A percentile compares a stretch with the other conserved stretches of the same genome.
These are phyloP conservation scores for Pleurotus eryngii DNA, from an alignment of 768 basidiomycete species.

Conservation along the genomic window DNA sequence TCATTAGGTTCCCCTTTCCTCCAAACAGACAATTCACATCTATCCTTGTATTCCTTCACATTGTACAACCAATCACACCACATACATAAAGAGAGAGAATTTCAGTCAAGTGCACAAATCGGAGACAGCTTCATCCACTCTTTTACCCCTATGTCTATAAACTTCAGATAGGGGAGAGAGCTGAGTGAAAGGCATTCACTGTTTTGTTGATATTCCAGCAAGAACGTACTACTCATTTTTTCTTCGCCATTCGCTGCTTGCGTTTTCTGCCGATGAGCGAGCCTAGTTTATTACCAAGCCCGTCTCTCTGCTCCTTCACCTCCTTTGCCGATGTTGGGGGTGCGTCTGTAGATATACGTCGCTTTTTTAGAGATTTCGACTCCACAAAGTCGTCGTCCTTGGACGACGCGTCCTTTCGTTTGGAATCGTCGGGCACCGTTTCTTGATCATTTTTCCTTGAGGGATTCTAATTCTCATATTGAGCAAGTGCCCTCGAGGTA, in stretches of 20 bases:
- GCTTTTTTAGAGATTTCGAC: conserved; percentile 38
- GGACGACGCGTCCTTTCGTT: not conserved
- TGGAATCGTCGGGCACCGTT: conserved; percentile 6
- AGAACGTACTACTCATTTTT: conserved; percentile 9
- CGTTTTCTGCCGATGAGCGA: conserved; percentile 80
- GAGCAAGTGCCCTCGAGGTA: not conserved
- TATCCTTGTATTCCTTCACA: no score
- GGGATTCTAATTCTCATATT: not conserved
- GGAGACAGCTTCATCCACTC: no score
- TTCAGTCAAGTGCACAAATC: no score
- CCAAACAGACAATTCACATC: no score
- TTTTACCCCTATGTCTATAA: no score
- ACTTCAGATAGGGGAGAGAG: no score
- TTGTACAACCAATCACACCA: no score
- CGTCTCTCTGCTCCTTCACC: conserved; percentile 15
- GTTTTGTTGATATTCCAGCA: no score
- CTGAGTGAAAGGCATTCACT: no score
- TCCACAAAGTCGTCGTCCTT: not conserved
- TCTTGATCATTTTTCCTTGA: conserved; percentile 7
- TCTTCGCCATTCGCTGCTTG: conserved; percentile 54
- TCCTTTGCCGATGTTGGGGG: conserved; percentile 10
- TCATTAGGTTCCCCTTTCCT: no score
- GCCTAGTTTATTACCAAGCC: conserved; percentile 48
- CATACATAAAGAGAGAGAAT: no score
- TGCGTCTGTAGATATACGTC: conserved; percentile 23